Base-by-base conservation (phyloP, 495 filamentous ascomycete genomes). In the Penicillium canescens region DNA sequence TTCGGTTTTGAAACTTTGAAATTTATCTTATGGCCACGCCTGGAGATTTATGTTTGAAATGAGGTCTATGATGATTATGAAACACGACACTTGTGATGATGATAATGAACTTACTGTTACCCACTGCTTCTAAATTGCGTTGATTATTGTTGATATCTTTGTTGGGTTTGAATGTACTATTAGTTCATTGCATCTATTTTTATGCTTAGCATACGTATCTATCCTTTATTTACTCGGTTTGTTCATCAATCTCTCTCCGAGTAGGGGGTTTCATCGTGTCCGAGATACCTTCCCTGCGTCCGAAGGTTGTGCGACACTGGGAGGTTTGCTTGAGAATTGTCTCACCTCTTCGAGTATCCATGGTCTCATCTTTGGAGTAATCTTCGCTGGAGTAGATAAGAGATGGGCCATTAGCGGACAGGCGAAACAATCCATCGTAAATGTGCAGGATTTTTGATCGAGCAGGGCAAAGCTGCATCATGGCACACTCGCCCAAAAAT, bases 51-150 rank as follows among this genome's bases (percentile, higher is more conserved):
- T 58, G 42, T 52, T 45, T 57, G 61, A 60, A 52, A 53, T 48
- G 63, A 56, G 52, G 65, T 55, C 51, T 44, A 66, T 54, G 64
- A 69, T 50, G 49, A 44, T 57, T 52, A 68, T 28, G 66, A 66
- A 49, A 31, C 39, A 42, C 40, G 40, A 42, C 24, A 9, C n/a
- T 20, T 21, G 42, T 51, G 49, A 51, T 43, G 34, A 38, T 28
- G 49, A 51, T 51, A 9, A 31, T 7, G 28, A 31, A 31, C 28
- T 31, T 31, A 31, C 28, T 31, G 24, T 7, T 26, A 7, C 28
- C 28, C 28, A 31, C 28, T 31, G 28, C 28, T 31, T 31, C 8
- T 31, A 31, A 31, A 31, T 5, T 31, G 28, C 28, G 5, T 31
- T 31, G 28, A 31, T 31, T 31, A 7, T 31, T 10, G 2, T 31